Evolutionary conservation across 2,329 filamentous ascomycete genomes (phyloP).

Genomic region (Domatiomyces globalis): DNA sequence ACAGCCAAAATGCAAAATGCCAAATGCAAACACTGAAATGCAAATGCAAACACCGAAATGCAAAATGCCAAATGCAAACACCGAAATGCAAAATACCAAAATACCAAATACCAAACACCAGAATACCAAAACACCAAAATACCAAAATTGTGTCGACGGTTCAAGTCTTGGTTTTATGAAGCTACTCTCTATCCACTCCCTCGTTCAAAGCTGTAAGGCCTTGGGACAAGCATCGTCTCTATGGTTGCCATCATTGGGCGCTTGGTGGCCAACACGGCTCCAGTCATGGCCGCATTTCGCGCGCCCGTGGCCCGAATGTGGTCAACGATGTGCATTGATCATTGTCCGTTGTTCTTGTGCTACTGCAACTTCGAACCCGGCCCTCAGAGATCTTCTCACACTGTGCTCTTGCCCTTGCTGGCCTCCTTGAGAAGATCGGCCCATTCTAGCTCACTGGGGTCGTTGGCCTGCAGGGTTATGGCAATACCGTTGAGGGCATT

Average conservation of each 20-base stretch:
- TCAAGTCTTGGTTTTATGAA: neutral
- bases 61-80: too few species aligned
- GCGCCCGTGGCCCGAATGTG: neutral
- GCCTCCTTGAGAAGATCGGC: slow-evolving; percentile 22
- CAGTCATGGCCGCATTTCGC: neutral
- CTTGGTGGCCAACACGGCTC: neutral
- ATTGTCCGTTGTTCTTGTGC: neutral
- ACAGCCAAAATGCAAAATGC: too few species aligned
- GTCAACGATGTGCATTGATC: neutral
- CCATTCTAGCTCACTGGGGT: slow-evolving; percentile 23
- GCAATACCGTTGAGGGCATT: slow-evolving; percentile 31
- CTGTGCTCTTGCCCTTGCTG: slow-evolving; percentile 20
- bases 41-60: too few species aligned
- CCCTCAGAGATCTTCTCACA: slow-evolving; percentile 4
- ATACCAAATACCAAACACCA: too few species aligned
- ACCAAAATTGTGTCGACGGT: neutral
- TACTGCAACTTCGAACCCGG: neutral
- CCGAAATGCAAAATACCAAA: neutral
- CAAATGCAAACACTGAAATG: too few species aligned
- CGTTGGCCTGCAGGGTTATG: slow-evolving; percentile 23
- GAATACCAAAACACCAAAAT: neutral
- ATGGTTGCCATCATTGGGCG: neutral
- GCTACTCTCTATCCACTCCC: neutral
- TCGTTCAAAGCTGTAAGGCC: neutral
- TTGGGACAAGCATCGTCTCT: neutral